phyloP scores from a whole-genome alignment of 108 stramenopile genomes.

The Schizochytrium sp. region DNA sequence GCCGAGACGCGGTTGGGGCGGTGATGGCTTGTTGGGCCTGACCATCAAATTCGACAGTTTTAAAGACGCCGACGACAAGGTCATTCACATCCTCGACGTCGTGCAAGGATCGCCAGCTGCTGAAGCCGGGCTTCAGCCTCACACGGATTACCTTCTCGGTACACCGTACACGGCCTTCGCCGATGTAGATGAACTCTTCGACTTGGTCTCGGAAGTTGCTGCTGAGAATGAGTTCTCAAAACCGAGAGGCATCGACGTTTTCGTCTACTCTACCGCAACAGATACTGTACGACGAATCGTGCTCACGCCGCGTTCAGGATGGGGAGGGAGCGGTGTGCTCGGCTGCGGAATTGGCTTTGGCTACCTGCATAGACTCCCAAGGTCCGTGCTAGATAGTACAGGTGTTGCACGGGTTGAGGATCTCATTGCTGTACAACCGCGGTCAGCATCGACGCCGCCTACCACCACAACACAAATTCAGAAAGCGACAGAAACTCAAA shows the following conservation, averaged over 20 bases:
- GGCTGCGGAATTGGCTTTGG: conserved; percentile 55
- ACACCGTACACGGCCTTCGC: conserved; percentile 61
- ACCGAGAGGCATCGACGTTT: conserved; percentile 9
- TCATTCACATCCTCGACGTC: conserved; percentile 83
- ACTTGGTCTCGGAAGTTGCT: conserved; percentile 52
- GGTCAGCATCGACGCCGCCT: no score
- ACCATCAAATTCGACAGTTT: conserved; percentile 95
- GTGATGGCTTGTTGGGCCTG: conserved; percentile 92
- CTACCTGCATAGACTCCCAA: conserved; percentile 34
- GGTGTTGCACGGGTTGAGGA: conserved; percentile 51
- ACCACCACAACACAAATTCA: no score
- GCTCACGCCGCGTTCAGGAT: conserved; percentile 35
- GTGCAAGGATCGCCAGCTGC: conserved; percentile 70
- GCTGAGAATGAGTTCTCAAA: conserved; percentile 20
- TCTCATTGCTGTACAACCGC: neutral
- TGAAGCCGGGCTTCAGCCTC: conserved; percentile 70
- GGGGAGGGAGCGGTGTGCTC: conserved; percentile 31
- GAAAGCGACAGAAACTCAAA: no score
- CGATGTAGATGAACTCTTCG: conserved; percentile 40
- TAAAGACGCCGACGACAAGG: conserved; percentile 85
- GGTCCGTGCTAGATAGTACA: conserved; percentile 3
- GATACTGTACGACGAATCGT: conserved; percentile 51
- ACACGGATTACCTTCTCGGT: conserved; percentile 73
- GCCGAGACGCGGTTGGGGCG: conserved; percentile 88
- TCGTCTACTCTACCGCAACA: conserved; percentile 49